Base-by-base conservation (phyloP, 139 green algal species). In the Chlorella sorokiniana region DNA sequence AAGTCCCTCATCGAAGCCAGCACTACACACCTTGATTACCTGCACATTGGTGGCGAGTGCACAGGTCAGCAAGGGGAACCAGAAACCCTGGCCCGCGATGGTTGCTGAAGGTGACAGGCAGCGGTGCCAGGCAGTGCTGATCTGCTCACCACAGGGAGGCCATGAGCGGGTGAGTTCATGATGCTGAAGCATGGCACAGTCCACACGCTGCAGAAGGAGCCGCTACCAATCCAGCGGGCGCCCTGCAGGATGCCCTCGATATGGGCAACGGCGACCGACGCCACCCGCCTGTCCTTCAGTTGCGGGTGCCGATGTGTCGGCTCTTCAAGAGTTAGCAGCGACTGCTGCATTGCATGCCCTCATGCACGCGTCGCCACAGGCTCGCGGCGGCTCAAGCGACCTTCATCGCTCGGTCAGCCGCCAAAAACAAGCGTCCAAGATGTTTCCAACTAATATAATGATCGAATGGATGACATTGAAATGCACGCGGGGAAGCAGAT, bases 131-230 rank as follows among this genome's bases (percentile, higher is more conserved):
- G 4, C 33, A 7, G 38, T 54, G 67, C 67, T 73, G 67, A 0
- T 0, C 14, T 20, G 3, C 74, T 59, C 38, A 80, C 54, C 74
- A 80, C 54, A 8, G 74, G 56, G 14, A 25, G 74, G 1, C 38
- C 38, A 29, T 14, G 27, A 14, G 54, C 54, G 1, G 44, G 31
- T 20, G 45, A 63, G 31, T 10, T 10, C 31, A 31, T 16, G 33
- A 44, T 35, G 1, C 5, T 56, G 54, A 52, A 80, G 18, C 7
- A 4, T 4, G 42, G 31, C 74, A 80, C 29, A 0, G 9, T 31
- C 54, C 56, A 80, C 27, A 80, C 74, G 4, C 56, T 37, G 74
- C 74, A 80, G 56, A 80, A 80, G 11, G 54, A 70, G 27, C 74
- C 74, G 7, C 25, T 27, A 8, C 74, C 74, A 3, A 80, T 0